Conservation (phyloP, 768 basidiomycete genomes). For the Lentinula edodes region DNA sequence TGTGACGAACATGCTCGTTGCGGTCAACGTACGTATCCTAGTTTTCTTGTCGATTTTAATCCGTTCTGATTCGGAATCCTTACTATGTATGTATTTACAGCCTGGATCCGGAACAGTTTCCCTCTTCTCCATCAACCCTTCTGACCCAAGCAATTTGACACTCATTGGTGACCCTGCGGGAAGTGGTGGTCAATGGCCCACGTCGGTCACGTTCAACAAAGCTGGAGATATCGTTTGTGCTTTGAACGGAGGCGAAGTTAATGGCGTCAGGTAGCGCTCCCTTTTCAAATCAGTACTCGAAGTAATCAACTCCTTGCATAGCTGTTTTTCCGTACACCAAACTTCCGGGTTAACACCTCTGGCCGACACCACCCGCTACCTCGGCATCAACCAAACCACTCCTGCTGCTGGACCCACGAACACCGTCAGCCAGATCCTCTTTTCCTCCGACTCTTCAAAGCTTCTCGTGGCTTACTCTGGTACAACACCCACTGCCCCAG, state of each 20-base stretch:
- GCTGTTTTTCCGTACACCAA: conserved; percentile 34
- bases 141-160: conserved; percentile 22
- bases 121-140: conserved; percentile 26
- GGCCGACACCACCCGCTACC: conserved; percentile 36
- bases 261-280: conserved; percentile 23
- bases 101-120: conserved; percentile 32
- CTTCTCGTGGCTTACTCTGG: conserved; percentile 45
- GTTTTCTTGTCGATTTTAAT: background rate
- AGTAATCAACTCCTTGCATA: background rate
- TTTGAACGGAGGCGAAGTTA: conserved; percentile 28
- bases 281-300: background rate
- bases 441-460: conserved; percentile 36
- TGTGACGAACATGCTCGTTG: conserved; percentile 11
- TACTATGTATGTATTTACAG: conserved; percentile 10
- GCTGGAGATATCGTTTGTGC: conserved; percentile 25
- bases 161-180: conserved; percentile 27
- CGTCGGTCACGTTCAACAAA: conserved; percentile 26
- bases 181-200: conserved; percentile 32
- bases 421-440: conserved; percentile 38
- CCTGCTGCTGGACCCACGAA: conserved; percentile 44
- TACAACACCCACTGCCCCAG: conserved; percentile 34
- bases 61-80: background rate
- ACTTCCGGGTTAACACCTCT: conserved; percentile 22
- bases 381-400: conserved; percentile 44
- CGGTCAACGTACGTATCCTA: conserved; percentile 13